Evolutionary conservation across 306 rosid species (phyloP).

Genomic region (Cucurbita pepo): DNA sequence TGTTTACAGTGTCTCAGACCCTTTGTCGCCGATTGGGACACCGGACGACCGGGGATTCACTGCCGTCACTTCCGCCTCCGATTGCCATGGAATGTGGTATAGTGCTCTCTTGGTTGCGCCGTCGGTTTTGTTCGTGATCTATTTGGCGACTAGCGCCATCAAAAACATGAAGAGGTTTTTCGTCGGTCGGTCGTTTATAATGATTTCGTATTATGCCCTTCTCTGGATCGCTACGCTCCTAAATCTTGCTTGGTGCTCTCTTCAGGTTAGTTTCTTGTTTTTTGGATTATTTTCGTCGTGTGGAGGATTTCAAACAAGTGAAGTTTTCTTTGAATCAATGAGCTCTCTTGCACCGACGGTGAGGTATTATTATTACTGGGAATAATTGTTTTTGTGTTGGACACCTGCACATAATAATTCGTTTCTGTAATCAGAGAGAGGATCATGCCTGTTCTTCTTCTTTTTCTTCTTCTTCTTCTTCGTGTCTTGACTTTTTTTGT

Average conservation of each 20-base stretch:
- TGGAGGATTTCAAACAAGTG: neutral
- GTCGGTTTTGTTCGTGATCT: constrained; percentile 34
- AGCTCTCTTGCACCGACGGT: neutral
- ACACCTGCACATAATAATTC: neutral
- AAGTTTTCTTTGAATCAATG: neutral
- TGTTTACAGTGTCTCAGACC: constrained; percentile 5
- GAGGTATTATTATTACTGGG: too few relatives aligned
- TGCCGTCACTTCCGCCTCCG: neutral
- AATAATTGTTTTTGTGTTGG: neutral
- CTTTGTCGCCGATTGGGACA: constrained; percentile 12
- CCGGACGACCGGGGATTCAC: neutral
- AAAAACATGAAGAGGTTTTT: constrained; percentile 37
- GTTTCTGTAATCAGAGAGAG: neutral
- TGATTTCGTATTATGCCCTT: constrained; percentile 44
- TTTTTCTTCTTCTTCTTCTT: neutral
- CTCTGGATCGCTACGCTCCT: constrained; percentile 47
- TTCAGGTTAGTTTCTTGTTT: constrained; percentile 27
- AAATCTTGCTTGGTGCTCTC: constrained; percentile 49
- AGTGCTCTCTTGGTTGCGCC: constrained; percentile 30
- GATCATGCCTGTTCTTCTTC: neutral
- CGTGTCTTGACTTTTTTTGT: neutral
- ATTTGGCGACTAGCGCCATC: constrained; percentile 31
- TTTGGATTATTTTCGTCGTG: neutral
- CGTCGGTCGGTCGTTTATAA: constrained; percentile 26
- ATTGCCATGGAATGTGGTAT: constrained; percentile 34